Percentiles rank a stretch among this genome's conserved stretches.
These are phyloP conservation scores for Petunia hybrid DNA, from an alignment of 305 asterid species.

Conservation along the genomic window DNA sequence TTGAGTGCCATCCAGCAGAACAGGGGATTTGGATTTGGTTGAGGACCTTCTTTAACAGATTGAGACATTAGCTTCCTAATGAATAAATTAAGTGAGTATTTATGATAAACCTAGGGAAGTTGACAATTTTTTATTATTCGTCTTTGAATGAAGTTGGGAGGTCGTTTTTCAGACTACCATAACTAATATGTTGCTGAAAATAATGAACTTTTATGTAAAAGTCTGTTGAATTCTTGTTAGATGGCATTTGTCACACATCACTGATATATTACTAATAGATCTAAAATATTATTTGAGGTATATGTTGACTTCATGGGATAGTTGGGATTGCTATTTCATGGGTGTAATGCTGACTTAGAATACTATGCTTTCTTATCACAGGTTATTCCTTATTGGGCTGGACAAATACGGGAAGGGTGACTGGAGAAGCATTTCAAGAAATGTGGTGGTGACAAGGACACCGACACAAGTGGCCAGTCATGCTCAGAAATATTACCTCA, in stretches of 20 bases:
- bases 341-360: neutral
- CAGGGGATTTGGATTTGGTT: neutral
- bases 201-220: neutral
- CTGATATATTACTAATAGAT: neutral
- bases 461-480: conserved; percentile 96
- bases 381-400: conserved; percentile 75
- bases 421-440: conserved; percentile 93
- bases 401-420: conserved; percentile 81
- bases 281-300: neutral
- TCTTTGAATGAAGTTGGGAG: conserved; percentile 4
- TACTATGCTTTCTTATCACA: conserved; percentile 28
- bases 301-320: neutral
- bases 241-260: neutral
- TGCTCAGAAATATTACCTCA: conserved; percentile 84
- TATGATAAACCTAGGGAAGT: conserved; percentile 3
- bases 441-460: conserved; percentile 81
- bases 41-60: neutral
- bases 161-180: neutral
- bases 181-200: neutral
- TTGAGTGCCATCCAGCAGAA: neutral
- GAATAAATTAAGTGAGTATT: neutral
- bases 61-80: conserved; percentile 13
- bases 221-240: conserved; percentile 17
- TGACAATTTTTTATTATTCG: neutral
- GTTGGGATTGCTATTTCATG: conserved; percentile 21